phyloP scores from a whole-genome alignment of 2,329 filamentous ascomycete species.

The Atkinsonella texensis region DNA sequence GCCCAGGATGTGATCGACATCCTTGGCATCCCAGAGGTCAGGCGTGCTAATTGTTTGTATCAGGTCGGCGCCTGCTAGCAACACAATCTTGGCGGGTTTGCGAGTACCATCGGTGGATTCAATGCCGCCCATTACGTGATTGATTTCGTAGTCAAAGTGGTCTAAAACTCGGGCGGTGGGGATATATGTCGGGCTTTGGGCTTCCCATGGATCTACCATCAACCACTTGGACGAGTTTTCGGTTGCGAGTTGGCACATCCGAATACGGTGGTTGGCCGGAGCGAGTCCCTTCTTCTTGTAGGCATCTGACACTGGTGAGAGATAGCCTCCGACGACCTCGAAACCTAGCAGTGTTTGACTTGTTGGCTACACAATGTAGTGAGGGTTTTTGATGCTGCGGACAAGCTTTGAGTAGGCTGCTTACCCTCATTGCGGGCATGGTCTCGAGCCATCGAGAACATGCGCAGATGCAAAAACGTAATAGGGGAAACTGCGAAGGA shows the following conservation, averaged over 20 bases:
- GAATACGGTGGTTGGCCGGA: slow-evolving; percentile 24
- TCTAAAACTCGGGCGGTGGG: slow-evolving; percentile 83
- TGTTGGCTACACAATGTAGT: not conserved
- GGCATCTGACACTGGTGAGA: slow-evolving; percentile 20
- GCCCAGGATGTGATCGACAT: slow-evolving; percentile 79
- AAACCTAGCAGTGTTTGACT: slow-evolving; percentile 30
- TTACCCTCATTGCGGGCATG: slow-evolving; percentile 45
- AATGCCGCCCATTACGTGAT: slow-evolving; percentile 63
- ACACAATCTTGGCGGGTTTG: slow-evolving; percentile 59
- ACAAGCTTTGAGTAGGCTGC: not conserved
- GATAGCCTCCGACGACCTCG: slow-evolving; percentile 70
- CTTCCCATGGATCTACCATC: slow-evolving; percentile 84
- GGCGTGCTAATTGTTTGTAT: slow-evolving; percentile 62
- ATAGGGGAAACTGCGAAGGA: slow-evolving; percentile 48
- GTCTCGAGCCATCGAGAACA: slow-evolving; percentile 81
- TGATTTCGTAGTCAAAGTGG: slow-evolving; percentile 86
- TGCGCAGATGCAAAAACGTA: slow-evolving; percentile 67
- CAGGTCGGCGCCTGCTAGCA: slow-evolving; percentile 69
- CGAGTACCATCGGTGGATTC: slow-evolving; percentile 53
- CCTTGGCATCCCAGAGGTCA: slow-evolving; percentile 70
- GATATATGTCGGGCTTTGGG: slow-evolving; percentile 67
- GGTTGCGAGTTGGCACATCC: slow-evolving; percentile 79
- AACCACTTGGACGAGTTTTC: slow-evolving; percentile 61
- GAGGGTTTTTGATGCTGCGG: not conserved
- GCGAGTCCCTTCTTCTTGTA: slow-evolving; percentile 28